Percentiles rank a stretch among this genome's conserved stretches.
phyloP scores from a whole-genome alignment of 2,329 filamentous ascomycete species.

The Nothomitra cinnamomea region DNA sequence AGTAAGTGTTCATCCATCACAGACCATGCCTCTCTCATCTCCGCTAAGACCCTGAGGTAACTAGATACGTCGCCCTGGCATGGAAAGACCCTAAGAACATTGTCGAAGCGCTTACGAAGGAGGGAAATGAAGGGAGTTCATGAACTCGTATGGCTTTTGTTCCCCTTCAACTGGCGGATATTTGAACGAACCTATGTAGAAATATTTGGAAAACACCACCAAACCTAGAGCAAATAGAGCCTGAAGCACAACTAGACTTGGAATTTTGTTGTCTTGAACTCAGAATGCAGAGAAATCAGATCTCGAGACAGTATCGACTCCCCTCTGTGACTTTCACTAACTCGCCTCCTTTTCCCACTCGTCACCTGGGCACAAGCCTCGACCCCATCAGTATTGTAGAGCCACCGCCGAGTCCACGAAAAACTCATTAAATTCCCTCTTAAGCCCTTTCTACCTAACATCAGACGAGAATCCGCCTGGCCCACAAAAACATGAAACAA shows the following conservation, averaged over 20 bases:
- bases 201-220: no score
- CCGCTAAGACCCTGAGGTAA: background rate
- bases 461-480: no score
- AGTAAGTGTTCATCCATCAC: constrained; percentile 23
- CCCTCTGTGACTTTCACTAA: background rate
- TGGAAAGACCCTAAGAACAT: constrained; percentile 48
- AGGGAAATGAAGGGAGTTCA: constrained; percentile 8
- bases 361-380: no score
- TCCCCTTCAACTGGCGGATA: background rate
- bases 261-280: no score
- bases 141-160: constrained; percentile 2
- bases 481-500: no score
- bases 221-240: no score
- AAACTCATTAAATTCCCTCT: no score
- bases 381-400: background rate
- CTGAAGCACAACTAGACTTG: no score
- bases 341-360: no score
- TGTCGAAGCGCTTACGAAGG: constrained; percentile 35
- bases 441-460: no score
- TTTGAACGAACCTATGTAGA: no score
- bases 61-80: constrained; percentile 37
- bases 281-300: no score
- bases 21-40: background rate
- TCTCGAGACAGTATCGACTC: background rate
- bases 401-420: background rate